Base-by-base conservation (phyloP, 305 asterid genomes). In the Coffea humblotiana region DNA sequence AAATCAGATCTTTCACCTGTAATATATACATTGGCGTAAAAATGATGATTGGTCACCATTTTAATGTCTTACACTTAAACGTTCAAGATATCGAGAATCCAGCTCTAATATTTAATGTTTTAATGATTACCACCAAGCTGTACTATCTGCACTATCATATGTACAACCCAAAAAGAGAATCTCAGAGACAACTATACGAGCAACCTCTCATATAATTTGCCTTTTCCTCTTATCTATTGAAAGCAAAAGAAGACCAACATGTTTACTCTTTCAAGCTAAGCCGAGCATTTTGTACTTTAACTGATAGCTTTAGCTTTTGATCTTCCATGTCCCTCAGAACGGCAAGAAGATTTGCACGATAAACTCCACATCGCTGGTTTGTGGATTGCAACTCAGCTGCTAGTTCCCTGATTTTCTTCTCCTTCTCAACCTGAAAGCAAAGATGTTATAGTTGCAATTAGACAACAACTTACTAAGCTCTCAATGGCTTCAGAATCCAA, bases 201-300 rank as follows among this genome's bases (percentile, higher is more conserved):
- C 64, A 58, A 2, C 27, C 11, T 19, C 43, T 40, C 43, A 40
- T 40, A 40, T 40, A 40, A 40, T 40, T 40, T 40, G 43, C 43
- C 43, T 5, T 40, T 40, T 40, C 13, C 13, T 48, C 9, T 48
- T 64, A 64, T 12, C 19, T 64, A 64, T 32, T 15, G 49, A 18
- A 8, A 75, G 10, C 47, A 18, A 11, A 27, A 63, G 60, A 23
- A 56, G 23, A 2, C 45, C 35, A 60, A 49, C 75, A 64, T 65
- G 49, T 73, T 90, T 83, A 93, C 85, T 95, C 98, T 82, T 90
- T 90, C 51, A 95, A 81, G 51, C 92, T 91, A 80, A 95, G 97
- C n/a, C 95, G 88, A 2, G 96, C 97, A 78, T 93, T 95, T 83
- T 93, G 98, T 63, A 93, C 98, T 88, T 95, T 91, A 64, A 95